These are phyloP conservation scores for Thalassiosira livingstoniorum DNA, from an alignment of 352 stramenopile genomes.

Conservation along the genomic window DNA sequence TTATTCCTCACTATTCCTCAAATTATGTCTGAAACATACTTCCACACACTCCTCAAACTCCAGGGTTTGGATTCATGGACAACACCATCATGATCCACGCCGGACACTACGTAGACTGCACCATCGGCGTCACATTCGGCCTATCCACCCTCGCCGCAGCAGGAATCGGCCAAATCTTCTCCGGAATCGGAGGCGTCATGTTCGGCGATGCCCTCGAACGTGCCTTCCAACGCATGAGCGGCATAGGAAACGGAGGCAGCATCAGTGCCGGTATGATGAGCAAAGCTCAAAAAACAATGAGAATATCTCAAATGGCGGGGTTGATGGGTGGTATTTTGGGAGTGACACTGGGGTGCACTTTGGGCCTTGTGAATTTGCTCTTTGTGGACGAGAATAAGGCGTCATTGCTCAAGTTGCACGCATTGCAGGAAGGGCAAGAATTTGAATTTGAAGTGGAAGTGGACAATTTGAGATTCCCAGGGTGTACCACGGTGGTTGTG, in stretches of 20 bases:
- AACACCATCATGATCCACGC: slow-evolving; percentile 82
- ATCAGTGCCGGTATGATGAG: slow-evolving; percentile 56
- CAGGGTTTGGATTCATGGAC: slow-evolving; percentile 71
- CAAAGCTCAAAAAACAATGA: slow-evolving; percentile 51
- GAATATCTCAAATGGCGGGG: slow-evolving; percentile 36
- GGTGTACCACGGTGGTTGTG: slow-evolving; percentile 66
- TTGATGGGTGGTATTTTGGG: slow-evolving; percentile 61
- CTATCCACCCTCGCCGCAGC: slow-evolving; percentile 73
- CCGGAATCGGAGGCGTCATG: slow-evolving; percentile 68
- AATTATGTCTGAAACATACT: not conserved
- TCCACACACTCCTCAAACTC: not conserved
- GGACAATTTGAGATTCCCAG: slow-evolving; percentile 58
- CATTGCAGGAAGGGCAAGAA: slow-evolving; percentile 67
- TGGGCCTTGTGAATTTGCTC: slow-evolving; percentile 75
- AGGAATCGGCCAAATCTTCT: slow-evolving; percentile 77
- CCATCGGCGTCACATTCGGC: slow-evolving; percentile 76
- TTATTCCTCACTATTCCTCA: not conserved
- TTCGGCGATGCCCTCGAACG: slow-evolving; percentile 74
- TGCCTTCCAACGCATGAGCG: slow-evolving; percentile 37
- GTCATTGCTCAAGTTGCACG: slow-evolving; percentile 73
- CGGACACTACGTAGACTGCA: slow-evolving; percentile 76
- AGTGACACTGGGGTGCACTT: slow-evolving; percentile 67
- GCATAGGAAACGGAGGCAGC: not conserved
- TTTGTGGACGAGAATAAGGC: slow-evolving; percentile 74
- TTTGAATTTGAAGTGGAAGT: slow-evolving; percentile 76